Conservation (phyloP, 1,284 basidiomycete species). For the Leccinum laetum region DNA sequence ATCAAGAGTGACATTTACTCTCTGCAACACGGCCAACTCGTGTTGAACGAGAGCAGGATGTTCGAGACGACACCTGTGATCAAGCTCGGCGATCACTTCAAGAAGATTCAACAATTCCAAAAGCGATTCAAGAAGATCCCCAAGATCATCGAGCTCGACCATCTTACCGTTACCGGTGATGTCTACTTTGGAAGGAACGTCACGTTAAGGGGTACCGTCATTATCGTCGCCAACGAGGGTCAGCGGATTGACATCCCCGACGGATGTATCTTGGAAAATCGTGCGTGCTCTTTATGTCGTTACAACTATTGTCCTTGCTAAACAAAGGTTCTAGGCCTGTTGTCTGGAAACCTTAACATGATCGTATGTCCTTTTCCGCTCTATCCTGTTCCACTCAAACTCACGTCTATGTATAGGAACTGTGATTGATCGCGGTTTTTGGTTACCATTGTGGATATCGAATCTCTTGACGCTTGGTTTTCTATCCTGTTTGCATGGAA, state of each 20-base stretch:
- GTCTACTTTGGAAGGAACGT: conserved; percentile 96
- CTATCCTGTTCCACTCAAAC: neutral
- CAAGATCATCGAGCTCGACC: conserved; percentile 91
- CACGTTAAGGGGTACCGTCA: conserved; percentile 85
- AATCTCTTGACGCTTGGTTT: conserved; percentile 6
- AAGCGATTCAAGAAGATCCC: conserved; percentile 98
- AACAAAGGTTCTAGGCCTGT: conserved; percentile 40
- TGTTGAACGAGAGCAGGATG: conserved; percentile 89
- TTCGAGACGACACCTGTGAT: conserved; percentile 97
- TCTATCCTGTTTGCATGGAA: neutral
- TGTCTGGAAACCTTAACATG: conserved; percentile 71
- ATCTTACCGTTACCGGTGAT: conserved; percentile 96
- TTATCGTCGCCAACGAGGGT: conserved; percentile 90
- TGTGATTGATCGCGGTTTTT: conserved; percentile 20
- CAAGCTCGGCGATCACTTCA: conserved; percentile 94
- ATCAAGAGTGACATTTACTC: conserved; percentile 99
- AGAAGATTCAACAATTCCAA: conserved; percentile 96
- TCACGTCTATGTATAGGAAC: conserved; percentile 24
- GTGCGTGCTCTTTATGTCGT: conserved; percentile 37
- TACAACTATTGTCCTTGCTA: neutral
- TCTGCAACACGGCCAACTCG: conserved; percentile 91
- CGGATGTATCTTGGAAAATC: conserved; percentile 93
- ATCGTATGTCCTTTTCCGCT: conserved; percentile 45
- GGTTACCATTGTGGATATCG: conserved; percentile 4
- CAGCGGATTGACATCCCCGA: conserved; percentile 96